Conservation (phyloP, 352 stramenopile genomes). For the Phytophthora foliorum region DNA sequence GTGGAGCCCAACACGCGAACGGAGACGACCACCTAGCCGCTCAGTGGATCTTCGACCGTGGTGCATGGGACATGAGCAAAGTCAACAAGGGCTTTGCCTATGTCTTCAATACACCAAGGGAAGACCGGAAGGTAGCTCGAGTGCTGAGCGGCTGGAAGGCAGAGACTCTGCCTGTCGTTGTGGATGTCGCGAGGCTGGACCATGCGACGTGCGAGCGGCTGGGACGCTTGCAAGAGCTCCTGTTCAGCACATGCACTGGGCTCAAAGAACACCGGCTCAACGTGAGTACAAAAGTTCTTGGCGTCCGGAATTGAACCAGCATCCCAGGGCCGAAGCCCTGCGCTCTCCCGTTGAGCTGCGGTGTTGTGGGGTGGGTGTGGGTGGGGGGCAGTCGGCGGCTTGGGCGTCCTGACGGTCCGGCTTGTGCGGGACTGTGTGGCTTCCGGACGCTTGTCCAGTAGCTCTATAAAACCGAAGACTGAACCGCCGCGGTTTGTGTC, state of each 20-base stretch:
- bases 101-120: conserved; percentile 24
- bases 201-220: conserved; percentile 1
- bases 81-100: conserved; percentile 44
- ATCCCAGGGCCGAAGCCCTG: too few species aligned
- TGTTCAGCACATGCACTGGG: conserved; percentile 8
- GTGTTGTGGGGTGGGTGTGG: too few species aligned
- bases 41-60: conserved; percentile 17
- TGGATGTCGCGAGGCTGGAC: conserved; percentile 5
- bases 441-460: too few species aligned
- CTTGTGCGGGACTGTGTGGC: too few species aligned
- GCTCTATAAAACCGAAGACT: too few species aligned
- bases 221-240: not conserved
- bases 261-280: conserved; percentile 1
- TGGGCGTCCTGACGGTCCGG: too few species aligned
- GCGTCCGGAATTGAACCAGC: too few species aligned
- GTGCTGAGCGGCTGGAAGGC: conserved; percentile 26
- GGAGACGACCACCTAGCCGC: conserved; percentile 12
- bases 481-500: too few species aligned
- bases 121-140: conserved; percentile 11
- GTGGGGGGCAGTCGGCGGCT: too few species aligned
- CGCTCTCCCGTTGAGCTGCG: too few species aligned
- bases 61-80: conserved; percentile 39
- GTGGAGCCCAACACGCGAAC: conserved; percentile 36
- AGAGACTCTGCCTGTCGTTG: not conserved
- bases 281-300: not conserved